Conservation (phyloP, 495 filamentous ascomycete species). For the Talaromyces ruber region DNA sequence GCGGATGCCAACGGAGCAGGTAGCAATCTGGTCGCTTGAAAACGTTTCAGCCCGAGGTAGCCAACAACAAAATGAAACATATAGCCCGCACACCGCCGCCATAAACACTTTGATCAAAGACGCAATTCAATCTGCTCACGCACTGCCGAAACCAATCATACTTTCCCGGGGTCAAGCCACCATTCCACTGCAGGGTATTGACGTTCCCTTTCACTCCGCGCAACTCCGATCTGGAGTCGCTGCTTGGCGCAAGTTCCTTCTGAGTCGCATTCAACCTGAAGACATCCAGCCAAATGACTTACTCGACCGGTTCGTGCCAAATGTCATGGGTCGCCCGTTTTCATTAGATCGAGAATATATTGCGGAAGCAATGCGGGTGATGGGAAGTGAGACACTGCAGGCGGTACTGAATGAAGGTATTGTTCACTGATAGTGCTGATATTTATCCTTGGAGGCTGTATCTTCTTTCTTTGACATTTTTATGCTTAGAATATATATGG, state of each 20-base stretch:
- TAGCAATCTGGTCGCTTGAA: slow-evolving; percentile 74
- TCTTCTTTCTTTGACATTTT: no score
- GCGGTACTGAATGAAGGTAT: neutral
- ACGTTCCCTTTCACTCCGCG: slow-evolving; percentile 97
- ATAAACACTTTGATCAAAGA: slow-evolving; percentile 76
- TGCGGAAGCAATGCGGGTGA: slow-evolving; percentile 90
- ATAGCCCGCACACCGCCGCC: slow-evolving; percentile 73
- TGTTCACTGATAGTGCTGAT: neutral
- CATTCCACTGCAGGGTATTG: slow-evolving; percentile 92
- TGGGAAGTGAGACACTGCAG: slow-evolving; percentile 38
- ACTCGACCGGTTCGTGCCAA: slow-evolving; percentile 96
- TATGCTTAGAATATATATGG: no score
- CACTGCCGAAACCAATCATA: slow-evolving; percentile 79
- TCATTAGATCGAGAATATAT: slow-evolving; percentile 97
- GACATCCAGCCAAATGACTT: slow-evolving; percentile 94
- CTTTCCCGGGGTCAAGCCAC: slow-evolving; percentile 93
- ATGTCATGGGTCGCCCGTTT: slow-evolving; percentile 93
- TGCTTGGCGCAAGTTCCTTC: slow-evolving; percentile 90
- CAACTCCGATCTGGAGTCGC: slow-evolving; percentile 95
- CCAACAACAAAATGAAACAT: no score
- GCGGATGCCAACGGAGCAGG: slow-evolving; percentile 74
- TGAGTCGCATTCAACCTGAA: slow-evolving; percentile 98
- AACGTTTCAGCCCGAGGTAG: slow-evolving; percentile 49
- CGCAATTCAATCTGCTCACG: slow-evolving; percentile 77
- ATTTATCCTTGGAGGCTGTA: no score